Conservation (phyloP, 2,329 filamentous ascomycete species). For the Colletotrichum abscissum region DNA sequence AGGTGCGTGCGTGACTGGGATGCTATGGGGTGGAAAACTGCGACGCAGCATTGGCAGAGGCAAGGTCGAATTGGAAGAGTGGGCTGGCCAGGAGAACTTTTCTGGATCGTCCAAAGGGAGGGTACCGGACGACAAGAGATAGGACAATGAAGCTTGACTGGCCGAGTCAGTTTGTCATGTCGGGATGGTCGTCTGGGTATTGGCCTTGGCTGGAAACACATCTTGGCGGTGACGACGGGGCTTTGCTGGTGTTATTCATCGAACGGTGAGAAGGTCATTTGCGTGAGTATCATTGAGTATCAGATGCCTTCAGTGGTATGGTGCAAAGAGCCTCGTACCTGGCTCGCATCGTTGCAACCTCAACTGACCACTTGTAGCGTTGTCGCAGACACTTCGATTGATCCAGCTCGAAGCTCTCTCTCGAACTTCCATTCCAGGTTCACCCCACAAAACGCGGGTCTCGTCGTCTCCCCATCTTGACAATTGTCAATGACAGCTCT, state of each 20-base stretch:
- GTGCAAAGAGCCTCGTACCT: slow-evolving; percentile 21
- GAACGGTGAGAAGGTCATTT: background rate
- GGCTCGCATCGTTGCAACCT: slow-evolving; percentile 5
- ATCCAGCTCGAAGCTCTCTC: background rate
- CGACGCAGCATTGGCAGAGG: slow-evolving; percentile 5
- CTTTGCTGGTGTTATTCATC: background rate
- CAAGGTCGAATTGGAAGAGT: background rate
- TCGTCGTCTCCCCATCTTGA: slow-evolving; percentile 8
- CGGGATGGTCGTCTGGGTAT: slow-evolving; percentile 26
- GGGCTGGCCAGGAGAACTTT: background rate
- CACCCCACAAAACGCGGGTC: background rate
- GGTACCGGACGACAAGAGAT: slow-evolving; percentile 12
- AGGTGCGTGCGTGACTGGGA: background rate
- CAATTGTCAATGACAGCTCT: slow-evolving; percentile 19
- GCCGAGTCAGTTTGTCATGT: slow-evolving; percentile 9
- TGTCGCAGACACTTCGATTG: background rate
- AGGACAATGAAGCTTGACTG: slow-evolving; percentile 22
- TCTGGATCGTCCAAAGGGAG: background rate
- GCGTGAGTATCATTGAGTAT: background rate
- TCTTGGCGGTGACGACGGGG: slow-evolving; percentile 30
- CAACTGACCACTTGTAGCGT: background rate
- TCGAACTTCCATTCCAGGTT: background rate
- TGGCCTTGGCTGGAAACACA: slow-evolving; percentile 25
- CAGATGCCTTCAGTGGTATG: background rate
- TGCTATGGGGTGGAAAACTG: background rate